Evolutionary conservation across 305 asterid genomes (phyloP).

Genomic region (Lippia alba): DNA sequence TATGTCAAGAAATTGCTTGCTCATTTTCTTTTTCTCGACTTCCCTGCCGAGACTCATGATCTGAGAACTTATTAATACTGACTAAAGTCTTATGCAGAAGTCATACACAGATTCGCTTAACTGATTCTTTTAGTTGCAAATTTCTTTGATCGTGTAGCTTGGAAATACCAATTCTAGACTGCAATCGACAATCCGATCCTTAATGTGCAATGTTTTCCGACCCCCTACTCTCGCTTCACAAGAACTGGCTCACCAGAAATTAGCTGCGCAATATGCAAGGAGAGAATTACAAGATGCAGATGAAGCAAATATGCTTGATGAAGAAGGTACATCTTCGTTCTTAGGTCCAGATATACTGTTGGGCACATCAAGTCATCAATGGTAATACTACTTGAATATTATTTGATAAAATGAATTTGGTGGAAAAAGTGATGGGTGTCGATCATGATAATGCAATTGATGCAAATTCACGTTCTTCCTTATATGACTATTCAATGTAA

Average conservation of each 20-base stretch:
- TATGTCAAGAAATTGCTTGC: conserved; percentile 30
- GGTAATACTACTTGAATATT: conserved; percentile 3
- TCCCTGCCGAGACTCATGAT: neutral
- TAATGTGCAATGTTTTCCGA: conserved; percentile 19
- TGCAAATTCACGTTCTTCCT: conserved; percentile 12
- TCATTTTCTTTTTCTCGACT: too few relatives aligned
- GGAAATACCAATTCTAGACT: conserved; percentile 29
- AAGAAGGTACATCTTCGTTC: conserved; percentile 62
- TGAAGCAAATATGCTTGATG: conserved; percentile 85
- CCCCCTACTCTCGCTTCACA: conserved; percentile 41
- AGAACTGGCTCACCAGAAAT: conserved; percentile 55
- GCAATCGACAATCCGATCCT: conserved; percentile 27
- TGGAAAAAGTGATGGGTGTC: conserved; percentile 22
- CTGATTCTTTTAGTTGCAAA: conserved; percentile 6
- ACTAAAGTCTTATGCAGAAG: neutral
- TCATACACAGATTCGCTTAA: neutral
- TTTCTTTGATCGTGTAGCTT: conserved; percentile 21
- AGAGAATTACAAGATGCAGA: conserved; percentile 69
- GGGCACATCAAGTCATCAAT: conserved; percentile 15
- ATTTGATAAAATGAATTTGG: conserved; percentile 11
- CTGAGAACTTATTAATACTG: conserved; percentile 21
- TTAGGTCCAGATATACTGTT: conserved; percentile 23
- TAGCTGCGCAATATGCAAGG: conserved; percentile 55
- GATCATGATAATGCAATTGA: conserved; percentile 16
- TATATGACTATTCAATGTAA: neutral